Evolutionary conservation across 148 eudicot genomes (phyloP).

Genomic region (Camellia sinensis): DNA sequence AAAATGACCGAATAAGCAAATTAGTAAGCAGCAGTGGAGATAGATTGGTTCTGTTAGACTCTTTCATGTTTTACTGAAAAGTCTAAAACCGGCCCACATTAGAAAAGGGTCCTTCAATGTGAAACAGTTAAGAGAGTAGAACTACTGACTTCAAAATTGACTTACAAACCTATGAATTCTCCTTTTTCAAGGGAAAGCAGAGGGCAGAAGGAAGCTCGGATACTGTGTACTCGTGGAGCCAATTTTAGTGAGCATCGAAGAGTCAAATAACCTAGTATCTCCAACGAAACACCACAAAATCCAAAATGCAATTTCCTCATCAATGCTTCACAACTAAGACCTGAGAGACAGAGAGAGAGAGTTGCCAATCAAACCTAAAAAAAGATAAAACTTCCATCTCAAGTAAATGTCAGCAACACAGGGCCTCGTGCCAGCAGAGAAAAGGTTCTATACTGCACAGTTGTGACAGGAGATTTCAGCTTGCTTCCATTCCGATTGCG

Average conservation of each 20-base stretch:
- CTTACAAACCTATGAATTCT: conserved; percentile 77
- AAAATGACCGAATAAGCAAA: not conserved
- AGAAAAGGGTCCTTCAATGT: not conserved
- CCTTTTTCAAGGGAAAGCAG: conserved; percentile 96
- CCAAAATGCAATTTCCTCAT: not conserved
- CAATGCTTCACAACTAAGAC: not conserved
- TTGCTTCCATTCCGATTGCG: conserved; percentile 63
- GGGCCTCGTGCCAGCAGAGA: conserved; percentile 89
- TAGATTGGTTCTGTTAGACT: not conserved
- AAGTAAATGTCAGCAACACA: conserved; percentile 75
- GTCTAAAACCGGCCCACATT: not conserved
- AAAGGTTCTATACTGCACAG: conserved; percentile 80
- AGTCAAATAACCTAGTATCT: conserved; percentile 82
- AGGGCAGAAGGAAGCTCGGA: conserved; percentile 97
- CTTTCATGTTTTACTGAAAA: not conserved
- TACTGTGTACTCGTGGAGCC: conserved; percentile 84
- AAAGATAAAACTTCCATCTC: conserved; percentile 81
- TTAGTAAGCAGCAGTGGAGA: not conserved
- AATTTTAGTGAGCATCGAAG: conserved; percentile 87
- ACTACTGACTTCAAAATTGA: not conserved
- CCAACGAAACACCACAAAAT: conserved; percentile 71
- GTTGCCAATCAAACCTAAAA: conserved; percentile 64
- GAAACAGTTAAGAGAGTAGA: not conserved
- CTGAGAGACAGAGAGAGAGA: not conserved
- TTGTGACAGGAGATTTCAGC: conserved; percentile 68